These are phyloP conservation scores for Dichotomocladium elegans DNA, from an alignment of 371 early-diverging fungal genomes.

Conservation along the genomic window DNA sequence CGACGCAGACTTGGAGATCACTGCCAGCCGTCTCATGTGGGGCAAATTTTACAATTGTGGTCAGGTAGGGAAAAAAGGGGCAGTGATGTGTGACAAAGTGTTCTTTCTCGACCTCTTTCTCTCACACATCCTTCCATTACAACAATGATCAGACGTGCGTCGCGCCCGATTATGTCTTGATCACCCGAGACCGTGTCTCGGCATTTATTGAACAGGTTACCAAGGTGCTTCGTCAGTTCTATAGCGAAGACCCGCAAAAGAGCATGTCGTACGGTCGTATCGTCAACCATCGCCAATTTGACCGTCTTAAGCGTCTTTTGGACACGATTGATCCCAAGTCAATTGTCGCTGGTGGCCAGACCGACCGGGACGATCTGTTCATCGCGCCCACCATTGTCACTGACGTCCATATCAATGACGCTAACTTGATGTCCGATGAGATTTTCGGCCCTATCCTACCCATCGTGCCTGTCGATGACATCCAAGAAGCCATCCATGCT, in stretches of 20 bases:
- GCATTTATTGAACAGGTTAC: conserved; percentile 49
- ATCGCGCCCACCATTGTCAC: conserved; percentile 67
- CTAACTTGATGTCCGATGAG: conserved; percentile 67
- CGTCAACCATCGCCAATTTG: conserved; percentile 64
- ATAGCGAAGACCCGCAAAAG: conserved; percentile 39
- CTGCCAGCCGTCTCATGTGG: conserved; percentile 73
- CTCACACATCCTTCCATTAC: not conserved
- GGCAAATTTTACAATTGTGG: conserved; percentile 80
- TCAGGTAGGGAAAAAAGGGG: conserved; percentile 37
- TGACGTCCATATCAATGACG: conserved; percentile 46
- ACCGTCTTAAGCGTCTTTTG: conserved; percentile 58
- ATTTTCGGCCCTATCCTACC: conserved; percentile 87
- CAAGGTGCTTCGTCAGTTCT: conserved; percentile 42
- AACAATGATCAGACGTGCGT: conserved; percentile 72
- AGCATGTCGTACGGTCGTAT: conserved; percentile 64
- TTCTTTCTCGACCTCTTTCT: no score
- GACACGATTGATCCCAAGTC: conserved; percentile 35
- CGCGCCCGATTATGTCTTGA: conserved; percentile 82
- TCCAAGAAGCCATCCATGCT: conserved; percentile 72
- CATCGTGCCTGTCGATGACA: conserved; percentile 66
- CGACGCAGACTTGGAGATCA: conserved; percentile 59
- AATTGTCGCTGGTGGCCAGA: conserved; percentile 53
- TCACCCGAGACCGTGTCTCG: conserved; percentile 51
- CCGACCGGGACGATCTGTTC: conserved; percentile 53
- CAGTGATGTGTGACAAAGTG: no score